Evolutionary conservation across 805 yeast genomes (phyloP), one percentile per base, ranked within the genome.

Genomic region (Hanseniaspora hatyaiensis): DNA sequence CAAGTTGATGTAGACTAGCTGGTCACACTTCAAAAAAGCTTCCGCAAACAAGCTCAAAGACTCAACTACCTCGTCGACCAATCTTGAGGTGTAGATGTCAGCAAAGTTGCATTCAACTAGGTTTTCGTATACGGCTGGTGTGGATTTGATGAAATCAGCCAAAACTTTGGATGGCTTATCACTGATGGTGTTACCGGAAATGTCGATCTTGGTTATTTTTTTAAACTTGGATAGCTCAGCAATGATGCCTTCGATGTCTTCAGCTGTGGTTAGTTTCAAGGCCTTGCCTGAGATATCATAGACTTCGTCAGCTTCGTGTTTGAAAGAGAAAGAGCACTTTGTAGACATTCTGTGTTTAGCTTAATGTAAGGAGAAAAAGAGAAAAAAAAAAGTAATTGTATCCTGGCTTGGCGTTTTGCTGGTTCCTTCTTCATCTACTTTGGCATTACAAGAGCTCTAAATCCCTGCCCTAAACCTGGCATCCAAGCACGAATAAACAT

Each of bases 111-210:
- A 76, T 55, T 80, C 88, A 52, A 69, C 73, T 57, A 77, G 67
- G 50, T 76, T 68, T 43, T 68, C 69, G 36, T 61, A 60, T 31
- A 65, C 61, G 9, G 59, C 50, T 46, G 58, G 57, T 56, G 64
- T 61, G 39, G 56, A 47, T 51, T 68, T 53, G 52, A 79, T 63
- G 8, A 75, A 72, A 38, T 73, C 68, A 32, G 89, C 84, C 42
- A 92, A 65, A 22, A 74, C 73, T 57, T 74, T 70, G 30, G 94
- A 82, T 4, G 96, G 95, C 38, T 79, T 95, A 50, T 87, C 80
- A 50, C 97, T 96, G 53, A 88, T 78, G 26, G 98, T 88, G 68
- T 89, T 92, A 53, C 99, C 99, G 6, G 88, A 79, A 50, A 92
- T 70, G 62, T 86, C 94, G 36, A 88, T 69, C 56, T 75, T 77